Percentiles rank a stretch among this genome's conserved stretches.
Conservation (phyloP, 2,329 filamentous ascomycete species). For the Neodidymelliopsis sp. region DNA sequence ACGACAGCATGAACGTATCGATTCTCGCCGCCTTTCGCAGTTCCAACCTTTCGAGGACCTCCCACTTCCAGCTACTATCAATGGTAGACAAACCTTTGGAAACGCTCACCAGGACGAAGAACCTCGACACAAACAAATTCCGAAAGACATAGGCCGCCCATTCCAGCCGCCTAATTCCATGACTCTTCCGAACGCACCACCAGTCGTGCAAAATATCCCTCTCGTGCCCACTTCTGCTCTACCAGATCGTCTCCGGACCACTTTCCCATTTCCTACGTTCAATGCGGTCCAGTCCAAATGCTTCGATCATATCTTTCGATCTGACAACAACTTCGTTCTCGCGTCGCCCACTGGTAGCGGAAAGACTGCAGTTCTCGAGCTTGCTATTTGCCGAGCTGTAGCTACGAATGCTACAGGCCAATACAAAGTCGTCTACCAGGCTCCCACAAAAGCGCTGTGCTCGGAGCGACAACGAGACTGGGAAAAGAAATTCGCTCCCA, state of each 20-base stretch:
- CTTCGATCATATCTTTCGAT: conserved; percentile 70
- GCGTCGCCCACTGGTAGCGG: conserved; percentile 85
- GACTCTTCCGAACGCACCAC: conserved; percentile 16
- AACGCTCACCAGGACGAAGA: neutral
- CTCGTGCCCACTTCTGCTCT: conserved; percentile 67
- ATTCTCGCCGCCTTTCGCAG: neutral
- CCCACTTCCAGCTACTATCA: neutral
- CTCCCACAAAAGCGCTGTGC: conserved; percentile 84
- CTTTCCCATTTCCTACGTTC: conserved; percentile 79
- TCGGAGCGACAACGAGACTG: conserved; percentile 79
- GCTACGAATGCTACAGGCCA: conserved; percentile 62
- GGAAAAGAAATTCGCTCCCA: conserved; percentile 73
- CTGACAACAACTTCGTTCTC: conserved; percentile 78
- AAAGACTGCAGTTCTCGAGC: conserved; percentile 81
- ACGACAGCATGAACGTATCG: conserved; percentile 2
- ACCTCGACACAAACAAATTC: neutral
- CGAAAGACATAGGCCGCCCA: neutral
- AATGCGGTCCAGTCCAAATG: conserved; percentile 86
- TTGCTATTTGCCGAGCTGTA: conserved; percentile 79
- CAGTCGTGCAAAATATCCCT: conserved; percentile 65
- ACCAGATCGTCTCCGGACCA: conserved; percentile 71
- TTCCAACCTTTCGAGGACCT: neutral
- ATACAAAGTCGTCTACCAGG: conserved; percentile 86
- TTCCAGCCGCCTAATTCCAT: conserved; percentile 1
- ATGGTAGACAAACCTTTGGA: neutral